Conservation (phyloP, 805 yeast genomes). For the Wickerhamiella lipophila region DNA sequence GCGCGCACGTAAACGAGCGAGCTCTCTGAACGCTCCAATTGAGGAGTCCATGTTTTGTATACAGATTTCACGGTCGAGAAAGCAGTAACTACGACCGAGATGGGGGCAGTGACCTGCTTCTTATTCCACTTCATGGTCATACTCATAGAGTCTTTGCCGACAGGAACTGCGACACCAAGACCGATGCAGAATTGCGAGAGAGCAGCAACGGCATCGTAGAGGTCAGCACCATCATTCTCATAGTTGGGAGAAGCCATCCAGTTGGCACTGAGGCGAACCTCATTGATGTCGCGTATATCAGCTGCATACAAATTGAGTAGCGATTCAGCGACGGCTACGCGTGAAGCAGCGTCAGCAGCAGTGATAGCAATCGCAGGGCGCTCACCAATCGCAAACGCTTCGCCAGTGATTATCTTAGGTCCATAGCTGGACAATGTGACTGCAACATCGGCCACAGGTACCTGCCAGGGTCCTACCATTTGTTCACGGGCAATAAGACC, state of each 20-base stretch:
- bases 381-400: slow-evolving; percentile 96
- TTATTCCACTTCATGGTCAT: slow-evolving; percentile 93
- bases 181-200: slow-evolving; percentile 93
- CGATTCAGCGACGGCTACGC: slow-evolving; percentile 92
- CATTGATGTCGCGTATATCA: slow-evolving; percentile 60
- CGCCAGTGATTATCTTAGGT: slow-evolving; percentile 72
- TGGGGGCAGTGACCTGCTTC: slow-evolving; percentile 89
- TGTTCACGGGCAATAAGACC: slow-evolving; percentile 96
- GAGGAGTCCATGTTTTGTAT: slow-evolving; percentile 91
- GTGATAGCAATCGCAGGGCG: slow-evolving; percentile 82
- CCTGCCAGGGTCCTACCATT: slow-evolving; percentile 99
- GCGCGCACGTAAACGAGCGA: slow-evolving; percentile 71
- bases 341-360: slow-evolving; percentile 81
- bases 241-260: slow-evolving; percentile 99
- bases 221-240: slow-evolving; percentile 85
- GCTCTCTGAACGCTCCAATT: slow-evolving; percentile 46
- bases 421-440: slow-evolving; percentile 88
- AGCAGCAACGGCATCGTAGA: slow-evolving; percentile 95
- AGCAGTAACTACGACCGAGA: slow-evolving; percentile 81
- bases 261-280: slow-evolving; percentile 83
- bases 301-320: slow-evolving; percentile 81
- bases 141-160: slow-evolving; percentile 98
- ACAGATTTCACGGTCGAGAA: slow-evolving; percentile 80
- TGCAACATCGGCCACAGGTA: slow-evolving; percentile 96
- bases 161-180: slow-evolving; percentile 85